phyloP scores from a whole-genome alignment of 768 basidiomycete species.

The Termitomyces eurrhizus region DNA sequence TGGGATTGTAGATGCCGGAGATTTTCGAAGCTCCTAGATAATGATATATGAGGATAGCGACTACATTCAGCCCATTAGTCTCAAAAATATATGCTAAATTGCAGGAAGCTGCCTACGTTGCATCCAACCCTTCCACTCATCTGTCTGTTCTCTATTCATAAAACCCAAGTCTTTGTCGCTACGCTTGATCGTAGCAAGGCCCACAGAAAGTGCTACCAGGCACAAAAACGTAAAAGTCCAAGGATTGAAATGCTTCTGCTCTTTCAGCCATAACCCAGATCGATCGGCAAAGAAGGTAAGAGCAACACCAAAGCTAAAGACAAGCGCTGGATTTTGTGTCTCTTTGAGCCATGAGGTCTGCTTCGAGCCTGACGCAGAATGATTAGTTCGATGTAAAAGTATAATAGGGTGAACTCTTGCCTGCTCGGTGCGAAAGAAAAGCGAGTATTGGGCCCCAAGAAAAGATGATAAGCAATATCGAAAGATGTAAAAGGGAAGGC shows the following conservation, averaged over 20 bases:
- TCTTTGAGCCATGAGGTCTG: conserved; percentile 22
- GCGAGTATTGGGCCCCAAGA: conserved; percentile 50
- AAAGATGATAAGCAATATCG: conserved; percentile 45
- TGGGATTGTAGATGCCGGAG: conserved; percentile 90
- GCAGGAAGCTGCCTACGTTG: conserved; percentile 54
- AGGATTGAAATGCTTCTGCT: conserved; percentile 78
- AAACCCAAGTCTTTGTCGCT: conserved; percentile 84
- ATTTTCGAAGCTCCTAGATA: conserved; percentile 87
- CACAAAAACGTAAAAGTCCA: conserved; percentile 64
- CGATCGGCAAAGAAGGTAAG: conserved; percentile 79
- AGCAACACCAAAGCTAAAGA: conserved; percentile 64
- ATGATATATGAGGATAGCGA: conserved; percentile 90
- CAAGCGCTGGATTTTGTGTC: conserved; percentile 43
- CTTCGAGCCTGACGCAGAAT: conserved; percentile 1
- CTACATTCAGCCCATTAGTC: conserved; percentile 32
- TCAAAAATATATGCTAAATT: not conserved
- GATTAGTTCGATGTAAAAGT: not conserved
- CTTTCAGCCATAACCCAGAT: conserved; percentile 85
- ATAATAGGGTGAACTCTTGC: conserved; percentile 11
- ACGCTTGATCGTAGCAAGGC: conserved; percentile 61
- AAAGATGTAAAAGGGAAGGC: conserved; percentile 51
- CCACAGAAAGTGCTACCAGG: conserved; percentile 48
- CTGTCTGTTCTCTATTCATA: conserved; percentile 88
- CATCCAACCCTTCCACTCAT: conserved; percentile 99
- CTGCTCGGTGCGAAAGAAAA: conserved; percentile 23